Conservation (phyloP, 306 rosid species). For the Quercus agrifolia region DNA sequence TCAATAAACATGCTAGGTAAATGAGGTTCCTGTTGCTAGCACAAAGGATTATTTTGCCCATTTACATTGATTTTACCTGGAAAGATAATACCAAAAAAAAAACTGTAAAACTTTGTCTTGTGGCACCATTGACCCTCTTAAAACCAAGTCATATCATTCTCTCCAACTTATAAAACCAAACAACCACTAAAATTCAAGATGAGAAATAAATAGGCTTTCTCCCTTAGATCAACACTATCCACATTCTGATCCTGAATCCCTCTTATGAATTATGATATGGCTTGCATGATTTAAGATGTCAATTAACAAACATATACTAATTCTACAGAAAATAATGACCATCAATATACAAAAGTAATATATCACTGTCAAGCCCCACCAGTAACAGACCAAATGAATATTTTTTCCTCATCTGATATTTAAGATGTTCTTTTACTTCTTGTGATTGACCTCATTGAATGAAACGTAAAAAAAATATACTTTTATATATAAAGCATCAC, state of each 20-base stretch:
- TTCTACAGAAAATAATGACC: not conserved
- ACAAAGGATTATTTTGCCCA: not conserved
- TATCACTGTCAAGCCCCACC: not conserved
- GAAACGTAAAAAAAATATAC: not conserved
- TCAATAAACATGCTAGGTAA: not conserved
- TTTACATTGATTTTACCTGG: not conserved
- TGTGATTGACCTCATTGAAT: not conserved
- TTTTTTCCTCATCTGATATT: not conserved
- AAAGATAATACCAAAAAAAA: not conserved
- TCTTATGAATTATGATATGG: not conserved
- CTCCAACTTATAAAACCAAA: slow-evolving; percentile 15
- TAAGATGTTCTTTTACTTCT: not conserved
- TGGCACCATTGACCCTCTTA: not conserved
- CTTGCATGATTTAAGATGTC: not conserved
- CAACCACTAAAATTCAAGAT: not conserved
- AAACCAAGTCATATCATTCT: not conserved
- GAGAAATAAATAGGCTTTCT: not conserved
- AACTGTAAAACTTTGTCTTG: not conserved
- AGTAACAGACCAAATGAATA: not conserved
- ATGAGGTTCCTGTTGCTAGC: not conserved
- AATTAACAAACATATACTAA: not conserved
- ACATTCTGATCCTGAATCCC: not conserved
- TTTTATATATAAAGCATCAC: slow-evolving; percentile 3
- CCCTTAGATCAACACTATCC: not conserved
- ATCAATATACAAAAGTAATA: not conserved